Evolutionary conservation across 345 rosid species (phyloP).

Genomic region (Sisymbrium irio): DNA sequence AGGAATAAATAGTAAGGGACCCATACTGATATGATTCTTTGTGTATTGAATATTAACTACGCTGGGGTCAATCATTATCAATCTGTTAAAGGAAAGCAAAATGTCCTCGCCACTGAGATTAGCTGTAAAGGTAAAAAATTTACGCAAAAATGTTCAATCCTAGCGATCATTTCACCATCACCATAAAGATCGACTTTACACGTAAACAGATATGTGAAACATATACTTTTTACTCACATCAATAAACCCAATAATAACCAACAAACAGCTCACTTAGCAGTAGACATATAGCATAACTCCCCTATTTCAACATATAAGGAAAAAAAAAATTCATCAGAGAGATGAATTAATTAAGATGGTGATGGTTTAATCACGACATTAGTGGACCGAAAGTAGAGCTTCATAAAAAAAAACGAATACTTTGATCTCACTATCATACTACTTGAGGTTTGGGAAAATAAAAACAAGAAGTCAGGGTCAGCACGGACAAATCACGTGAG

Average conservation of each 20-base stretch:
- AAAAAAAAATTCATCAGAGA: no score
- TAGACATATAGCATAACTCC: no score
- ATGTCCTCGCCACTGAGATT: constrained; percentile 2
- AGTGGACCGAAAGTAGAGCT: neutral
- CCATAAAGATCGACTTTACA: constrained; percentile 10
- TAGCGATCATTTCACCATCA: constrained; percentile 7
- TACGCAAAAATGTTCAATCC: constrained; percentile 1
- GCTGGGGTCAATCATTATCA: constrained; percentile 23
- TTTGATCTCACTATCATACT: no score
- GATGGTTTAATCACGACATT: neutral
- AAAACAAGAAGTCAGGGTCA: neutral
- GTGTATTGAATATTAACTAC: neutral
- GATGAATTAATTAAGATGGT: neutral
- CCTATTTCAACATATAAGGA: no score
- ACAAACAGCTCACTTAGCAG: no score
- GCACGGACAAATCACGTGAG: constrained; percentile 30
- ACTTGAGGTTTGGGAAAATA: neutral
- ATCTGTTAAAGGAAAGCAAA: constrained; percentile 14
- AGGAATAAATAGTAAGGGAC: constrained; percentile 21
- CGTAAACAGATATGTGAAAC: neutral
- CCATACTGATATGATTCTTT: constrained; percentile 11
- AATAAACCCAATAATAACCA: neutral
- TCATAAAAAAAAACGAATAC: neutral
- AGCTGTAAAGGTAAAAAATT: constrained; percentile 20
- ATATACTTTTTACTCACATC: neutral